phyloP scores from a whole-genome alignment of 164 flowering plant genomes.

The Dillenia turbinata region DNA sequence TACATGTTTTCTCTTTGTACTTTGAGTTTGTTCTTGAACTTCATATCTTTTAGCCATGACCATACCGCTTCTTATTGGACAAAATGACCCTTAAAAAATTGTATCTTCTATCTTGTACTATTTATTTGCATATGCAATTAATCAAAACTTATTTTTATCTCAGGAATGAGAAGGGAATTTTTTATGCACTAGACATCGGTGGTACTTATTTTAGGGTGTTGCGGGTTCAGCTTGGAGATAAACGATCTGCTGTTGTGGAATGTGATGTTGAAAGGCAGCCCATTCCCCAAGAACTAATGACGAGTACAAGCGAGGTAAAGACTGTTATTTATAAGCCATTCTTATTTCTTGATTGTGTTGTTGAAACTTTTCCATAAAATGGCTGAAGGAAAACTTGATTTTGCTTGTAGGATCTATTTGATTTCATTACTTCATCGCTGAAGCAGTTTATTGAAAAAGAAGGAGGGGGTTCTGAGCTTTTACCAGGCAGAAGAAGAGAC shows the following conservation, averaged over 20 bases:
- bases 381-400: background rate
- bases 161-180: conserved; percentile 83
- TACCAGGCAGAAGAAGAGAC: conserved; percentile 40
- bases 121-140: too few species aligned
- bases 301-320: conserved; percentile 72
- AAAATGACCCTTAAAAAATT: too few species aligned
- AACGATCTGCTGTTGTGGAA: conserved; percentile 37
- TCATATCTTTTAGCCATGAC: too few species aligned
- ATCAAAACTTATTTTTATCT: conserved; percentile 7
- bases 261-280: conserved; percentile 54
- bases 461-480: conserved; percentile 28
- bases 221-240: conserved; percentile 71
- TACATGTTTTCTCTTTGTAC: too few species aligned
- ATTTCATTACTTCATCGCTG: conserved; percentile 65
- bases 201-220: conserved; percentile 89
- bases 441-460: conserved; percentile 66
- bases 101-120: too few species aligned
- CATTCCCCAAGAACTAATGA: conserved; percentile 72
- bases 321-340: background rate
- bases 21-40: too few species aligned
- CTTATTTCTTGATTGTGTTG: too few species aligned
- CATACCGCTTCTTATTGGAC: too few species aligned
- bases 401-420: conserved; percentile 72
- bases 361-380: too few species aligned
- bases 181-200: conserved; percentile 83